Evolutionary conservation across 2,329 filamentous ascomycete species (phyloP).

Genomic region (Cladosporium phlei): DNA sequence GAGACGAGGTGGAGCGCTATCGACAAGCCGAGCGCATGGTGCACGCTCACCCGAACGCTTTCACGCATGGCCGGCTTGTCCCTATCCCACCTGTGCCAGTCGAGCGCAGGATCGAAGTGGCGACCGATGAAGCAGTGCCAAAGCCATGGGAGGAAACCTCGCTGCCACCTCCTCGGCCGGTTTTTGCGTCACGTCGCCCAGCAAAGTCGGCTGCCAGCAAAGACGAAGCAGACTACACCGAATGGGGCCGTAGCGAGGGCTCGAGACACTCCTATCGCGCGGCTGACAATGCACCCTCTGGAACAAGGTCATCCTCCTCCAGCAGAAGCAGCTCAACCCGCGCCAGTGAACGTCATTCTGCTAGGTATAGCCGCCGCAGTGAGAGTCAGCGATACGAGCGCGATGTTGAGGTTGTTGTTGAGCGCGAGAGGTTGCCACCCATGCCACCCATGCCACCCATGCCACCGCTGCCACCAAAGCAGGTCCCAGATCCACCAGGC

Average conservation of each 20-base stretch:
- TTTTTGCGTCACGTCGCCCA: neutral
- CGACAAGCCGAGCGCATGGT: slow-evolving; percentile 31
- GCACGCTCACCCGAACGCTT: slow-evolving; percentile 27
- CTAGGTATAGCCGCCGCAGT: neutral
- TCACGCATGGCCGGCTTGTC: slow-evolving; percentile 29
- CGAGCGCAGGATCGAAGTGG: slow-evolving; percentile 22
- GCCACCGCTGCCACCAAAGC: too few relatives aligned
- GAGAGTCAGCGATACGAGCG: neutral
- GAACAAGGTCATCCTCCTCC: neutral
- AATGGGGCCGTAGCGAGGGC: neutral
- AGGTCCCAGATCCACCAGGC: neutral
- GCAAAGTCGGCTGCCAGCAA: neutral
- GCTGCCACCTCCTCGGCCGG: neutral
- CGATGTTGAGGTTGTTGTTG: neutral
- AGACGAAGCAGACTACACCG: neutral
- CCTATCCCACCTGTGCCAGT: slow-evolving; percentile 19
- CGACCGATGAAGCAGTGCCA: slow-evolving; percentile 16
- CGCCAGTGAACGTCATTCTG: neutral
- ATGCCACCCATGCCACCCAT: too few relatives aligned
- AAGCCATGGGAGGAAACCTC: slow-evolving; percentile 15
- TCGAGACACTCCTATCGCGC: neutral
- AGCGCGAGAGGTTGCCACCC: neutral
- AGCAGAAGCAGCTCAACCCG: neutral
- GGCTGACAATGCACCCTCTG: neutral
- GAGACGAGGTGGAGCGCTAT: slow-evolving; percentile 32